Percentiles rank a stretch among this genome's conserved stretches.
Evolutionary conservation across 2,329 filamentous ascomycete species (phyloP).

Genomic region (Shiraia sp.): DNA sequence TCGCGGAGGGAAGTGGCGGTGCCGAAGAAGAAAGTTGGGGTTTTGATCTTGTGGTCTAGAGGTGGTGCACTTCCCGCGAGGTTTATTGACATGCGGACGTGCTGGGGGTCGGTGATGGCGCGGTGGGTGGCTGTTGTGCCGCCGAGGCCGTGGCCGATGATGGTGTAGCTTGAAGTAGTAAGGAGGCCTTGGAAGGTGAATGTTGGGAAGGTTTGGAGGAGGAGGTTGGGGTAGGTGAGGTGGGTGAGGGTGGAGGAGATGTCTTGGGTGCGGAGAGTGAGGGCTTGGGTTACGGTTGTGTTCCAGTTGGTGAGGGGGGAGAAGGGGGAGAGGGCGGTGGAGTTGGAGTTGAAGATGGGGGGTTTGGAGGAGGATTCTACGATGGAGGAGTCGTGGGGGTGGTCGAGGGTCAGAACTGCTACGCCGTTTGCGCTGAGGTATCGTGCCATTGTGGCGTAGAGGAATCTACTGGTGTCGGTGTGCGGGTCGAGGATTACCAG

Average conservation of each 20-base stretch:
- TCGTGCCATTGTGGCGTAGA: conserved; percentile 51
- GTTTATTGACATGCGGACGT: conserved; percentile 24
- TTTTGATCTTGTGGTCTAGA: conserved; percentile 5
- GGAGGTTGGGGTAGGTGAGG: conserved; percentile 4
- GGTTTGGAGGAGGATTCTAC: conserved; percentile 47
- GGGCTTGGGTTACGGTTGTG: conserved; percentile 9
- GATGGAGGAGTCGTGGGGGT: conserved; percentile 51
- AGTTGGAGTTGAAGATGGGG: conserved; percentile 29
- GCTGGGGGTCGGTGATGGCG: conserved; percentile 7
- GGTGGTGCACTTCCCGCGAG: conserved; percentile 25
- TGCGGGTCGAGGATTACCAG: conserved; percentile 53
- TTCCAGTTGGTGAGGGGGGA: conserved; percentile 19
- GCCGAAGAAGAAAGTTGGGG: conserved; percentile 31
- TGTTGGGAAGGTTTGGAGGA: conserved; percentile 11
- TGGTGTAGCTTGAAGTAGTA: conserved; percentile 9
- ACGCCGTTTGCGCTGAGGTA: conserved; percentile 54
- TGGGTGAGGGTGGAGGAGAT: conserved; percentile 22
- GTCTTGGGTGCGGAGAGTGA: conserved; percentile 20
- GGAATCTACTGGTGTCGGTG: conserved; percentile 47
- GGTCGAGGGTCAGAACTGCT: conserved; percentile 55
- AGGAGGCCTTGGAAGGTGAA: conserved; percentile 14
- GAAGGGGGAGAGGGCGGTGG: conserved; percentile 19
- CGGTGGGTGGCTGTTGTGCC: conserved; percentile 28
- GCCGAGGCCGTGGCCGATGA: conserved; percentile 37
- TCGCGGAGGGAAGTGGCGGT: conserved; percentile 85